A percentile compares a stretch with the other conserved stretches of the same genome.
phyloP scores from a whole-genome alignment of 805 yeast genomes.

The Yarrowia sp. region DNA sequence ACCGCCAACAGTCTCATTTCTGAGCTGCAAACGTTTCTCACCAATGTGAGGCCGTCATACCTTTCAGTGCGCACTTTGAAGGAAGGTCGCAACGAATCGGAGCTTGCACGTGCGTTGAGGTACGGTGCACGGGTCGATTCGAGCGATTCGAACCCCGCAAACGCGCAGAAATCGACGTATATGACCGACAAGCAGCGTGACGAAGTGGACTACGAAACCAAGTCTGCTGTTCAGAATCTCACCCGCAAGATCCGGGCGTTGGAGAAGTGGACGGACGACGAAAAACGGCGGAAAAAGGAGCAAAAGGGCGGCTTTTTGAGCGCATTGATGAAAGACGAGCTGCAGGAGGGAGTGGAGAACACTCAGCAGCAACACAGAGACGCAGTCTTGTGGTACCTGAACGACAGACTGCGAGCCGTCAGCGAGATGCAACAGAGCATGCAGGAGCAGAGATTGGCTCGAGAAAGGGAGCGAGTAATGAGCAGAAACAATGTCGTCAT shows the following conservation, averaged over 20 bases:
- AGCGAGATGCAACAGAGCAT: constrained; percentile 49
- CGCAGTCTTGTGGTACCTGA: constrained; percentile 52
- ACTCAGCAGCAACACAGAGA: constrained; percentile 49
- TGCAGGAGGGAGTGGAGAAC: constrained; percentile 44
- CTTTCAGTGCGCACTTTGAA: constrained; percentile 44
- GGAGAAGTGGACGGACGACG: constrained; percentile 45
- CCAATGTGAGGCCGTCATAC: constrained; percentile 47
- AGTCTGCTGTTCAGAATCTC: constrained; percentile 50
- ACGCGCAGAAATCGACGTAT: constrained; percentile 26
- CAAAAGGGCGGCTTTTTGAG: constrained; percentile 35
- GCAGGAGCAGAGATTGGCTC: constrained; percentile 49
- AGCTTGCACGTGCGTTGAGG: constrained; percentile 21
- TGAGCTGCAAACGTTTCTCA: constrained; percentile 44
- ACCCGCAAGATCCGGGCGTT: constrained; percentile 46
- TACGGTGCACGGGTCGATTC: constrained; percentile 11
- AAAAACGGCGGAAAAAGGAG: constrained; percentile 42
- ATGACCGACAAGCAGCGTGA: constrained; percentile 51
- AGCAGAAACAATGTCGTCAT: constrained; percentile 41
- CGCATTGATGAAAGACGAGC: constrained; percentile 45
- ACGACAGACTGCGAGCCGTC: constrained; percentile 46
- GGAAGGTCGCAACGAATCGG: constrained; percentile 40
- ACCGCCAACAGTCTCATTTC: constrained; percentile 38
- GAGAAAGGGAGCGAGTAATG: constrained; percentile 46
- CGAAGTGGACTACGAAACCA: constrained; percentile 52
- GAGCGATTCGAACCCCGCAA: background rate